A percentile compares a stretch with the other conserved stretches of the same genome.
Conservation (phyloP, 2,329 filamentous ascomycete genomes). For the Emergomyces pasteurianus region DNA sequence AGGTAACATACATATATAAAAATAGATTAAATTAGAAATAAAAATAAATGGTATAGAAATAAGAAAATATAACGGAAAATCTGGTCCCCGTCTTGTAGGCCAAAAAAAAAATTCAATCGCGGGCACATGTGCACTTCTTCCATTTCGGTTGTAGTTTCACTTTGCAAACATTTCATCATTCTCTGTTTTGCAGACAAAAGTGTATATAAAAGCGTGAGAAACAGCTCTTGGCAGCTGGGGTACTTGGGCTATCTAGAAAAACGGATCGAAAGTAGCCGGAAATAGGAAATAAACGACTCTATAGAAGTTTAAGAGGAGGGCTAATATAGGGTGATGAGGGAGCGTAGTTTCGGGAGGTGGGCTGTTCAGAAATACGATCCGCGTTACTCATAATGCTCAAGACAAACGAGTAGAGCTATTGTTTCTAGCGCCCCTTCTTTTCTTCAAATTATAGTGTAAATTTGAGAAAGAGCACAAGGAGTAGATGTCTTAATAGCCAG, state of each 20-base stretch:
- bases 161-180: not conserved
- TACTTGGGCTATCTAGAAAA: not conserved
- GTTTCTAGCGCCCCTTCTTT: not conserved
- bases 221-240: not conserved
- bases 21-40: not conserved
- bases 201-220: not conserved
- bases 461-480: not conserved
- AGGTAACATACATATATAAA: not conserved
- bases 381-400: not conserved
- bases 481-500: not conserved
- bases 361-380: not conserved
- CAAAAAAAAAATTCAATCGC: too few species aligned
- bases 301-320: not conserved
- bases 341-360: not conserved
- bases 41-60: not conserved
- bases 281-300: not conserved
- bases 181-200: not conserved
- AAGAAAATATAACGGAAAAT: not conserved
- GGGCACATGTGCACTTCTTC: too few species aligned
- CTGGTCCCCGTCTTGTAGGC: not conserved
- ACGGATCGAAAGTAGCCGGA: not conserved
- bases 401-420: not conserved
- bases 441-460: not conserved
- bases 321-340: not conserved
- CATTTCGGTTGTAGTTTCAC: not conserved